phyloP scores from a whole-genome alignment of 2,329 filamentous ascomycete genomes.

The Septoria linicola region DNA sequence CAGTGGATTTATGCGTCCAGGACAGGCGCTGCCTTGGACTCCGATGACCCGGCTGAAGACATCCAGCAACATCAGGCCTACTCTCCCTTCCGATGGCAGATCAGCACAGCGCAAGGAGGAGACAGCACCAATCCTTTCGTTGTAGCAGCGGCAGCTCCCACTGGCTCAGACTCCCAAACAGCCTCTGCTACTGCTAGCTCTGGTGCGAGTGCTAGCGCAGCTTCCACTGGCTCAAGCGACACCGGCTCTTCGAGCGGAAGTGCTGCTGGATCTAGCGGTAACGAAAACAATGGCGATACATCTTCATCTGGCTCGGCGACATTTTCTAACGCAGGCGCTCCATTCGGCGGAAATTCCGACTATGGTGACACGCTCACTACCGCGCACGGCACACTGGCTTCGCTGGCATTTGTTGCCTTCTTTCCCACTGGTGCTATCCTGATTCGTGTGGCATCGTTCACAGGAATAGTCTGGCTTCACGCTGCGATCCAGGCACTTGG shows the following conservation, averaged over 20 bases:
- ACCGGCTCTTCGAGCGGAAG: constrained; percentile 21
- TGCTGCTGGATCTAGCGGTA: constrained; percentile 9
- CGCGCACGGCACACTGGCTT: constrained; percentile 47
- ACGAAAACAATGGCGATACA: neutral
- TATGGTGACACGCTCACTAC: constrained; percentile 36
- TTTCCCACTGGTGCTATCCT: constrained; percentile 48
- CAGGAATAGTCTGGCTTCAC: constrained; percentile 48
- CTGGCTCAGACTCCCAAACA: constrained; percentile 9
- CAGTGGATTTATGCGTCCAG: constrained; percentile 54
- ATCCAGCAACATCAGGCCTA: constrained; percentile 50
- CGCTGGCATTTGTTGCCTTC: constrained; percentile 47
- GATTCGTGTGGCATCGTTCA: constrained; percentile 47
- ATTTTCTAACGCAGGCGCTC: constrained; percentile 15
- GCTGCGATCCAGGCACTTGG: constrained; percentile 51
- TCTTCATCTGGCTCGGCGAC: constrained; percentile 13
- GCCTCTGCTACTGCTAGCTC: constrained; percentile 10
- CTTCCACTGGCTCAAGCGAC: constrained; percentile 9
- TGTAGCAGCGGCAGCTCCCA: neutral
- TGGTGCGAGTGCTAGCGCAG: constrained; percentile 6
- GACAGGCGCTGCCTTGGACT: constrained; percentile 49
- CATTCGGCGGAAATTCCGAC: constrained; percentile 26
- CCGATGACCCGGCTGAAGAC: constrained; percentile 44
- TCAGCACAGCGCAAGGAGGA: constrained; percentile 53
- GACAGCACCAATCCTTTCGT: constrained; percentile 47
- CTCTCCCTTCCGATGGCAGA: constrained; percentile 47